Base-by-base conservation (phyloP, 78 protist genomes). In the Emiliania huxleyi region DNA sequence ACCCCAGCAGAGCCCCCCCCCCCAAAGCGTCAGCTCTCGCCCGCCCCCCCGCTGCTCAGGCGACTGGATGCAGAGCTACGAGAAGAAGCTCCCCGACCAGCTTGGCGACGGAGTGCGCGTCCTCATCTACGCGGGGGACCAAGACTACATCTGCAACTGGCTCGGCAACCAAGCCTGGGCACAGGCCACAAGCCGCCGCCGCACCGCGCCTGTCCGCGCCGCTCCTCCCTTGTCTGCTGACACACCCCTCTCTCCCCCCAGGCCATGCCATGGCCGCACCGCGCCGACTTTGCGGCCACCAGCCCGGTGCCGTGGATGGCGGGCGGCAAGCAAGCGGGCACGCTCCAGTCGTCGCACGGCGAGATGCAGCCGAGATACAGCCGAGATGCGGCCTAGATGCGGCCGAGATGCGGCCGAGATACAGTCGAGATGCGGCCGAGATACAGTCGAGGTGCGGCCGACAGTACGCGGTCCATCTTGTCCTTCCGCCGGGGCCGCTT, bases 101-200 rank as follows among this genome's bases (percentile, higher is more conserved):
- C 92, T 93, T n/a, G 42, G 0, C 62, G 49, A 0, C 90, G 95
- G 95, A 38, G 40, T 79, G 44, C 94, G 94, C 49, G 95, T 93
- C 22, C 95, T 93, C 49, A 89, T 93, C 49, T 93, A 93, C 79
- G 95, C 95, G 37, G 95, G 95, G 25, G 95, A 93, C 25, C 38
- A 26, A 46, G 93, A 91, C 84, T 91, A 25, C 93, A 91, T 91
- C 69, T 91, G 93, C 93, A 91, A 91, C 79, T 89, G 91, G 91
- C 49, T 91, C 18, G 93, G 93, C 48, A 73, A 73, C 56, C 42
- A 46, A 52, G 8, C 62, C 29, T 52, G 62, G 8, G 62, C 62
- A 52, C 29, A 15, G 62, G 62, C 62, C 8, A 52, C 62, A 15
- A 52, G 62, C 8, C 62, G 29, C 15, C 62, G 15, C 15, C 15